Evolutionary conservation across 2,329 filamentous ascomycete genomes (phyloP).

Genomic region (Hymenoscyphus scutula): DNA sequence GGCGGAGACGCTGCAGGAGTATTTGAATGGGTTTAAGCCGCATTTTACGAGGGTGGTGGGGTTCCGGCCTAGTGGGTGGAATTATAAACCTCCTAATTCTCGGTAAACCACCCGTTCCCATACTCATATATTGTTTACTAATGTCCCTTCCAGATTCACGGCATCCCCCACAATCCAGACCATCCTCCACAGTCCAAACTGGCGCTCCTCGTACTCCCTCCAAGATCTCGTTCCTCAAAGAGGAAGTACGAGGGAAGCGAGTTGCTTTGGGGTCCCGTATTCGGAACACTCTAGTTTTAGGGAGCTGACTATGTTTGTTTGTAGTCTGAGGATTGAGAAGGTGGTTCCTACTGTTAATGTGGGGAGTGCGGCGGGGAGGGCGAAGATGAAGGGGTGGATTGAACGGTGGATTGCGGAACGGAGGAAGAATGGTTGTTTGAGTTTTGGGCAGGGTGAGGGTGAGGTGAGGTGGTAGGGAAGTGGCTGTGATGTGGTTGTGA

Average conservation of each 20-base stretch:
- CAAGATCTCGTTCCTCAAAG: slow-evolving; percentile 76
- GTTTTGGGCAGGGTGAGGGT: slow-evolving; percentile 30
- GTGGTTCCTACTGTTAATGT: slow-evolving; percentile 93
- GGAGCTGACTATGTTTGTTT: slow-evolving; percentile 91
- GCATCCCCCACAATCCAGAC: slow-evolving; percentile 62
- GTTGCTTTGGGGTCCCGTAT: slow-evolving; percentile 93
- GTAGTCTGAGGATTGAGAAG: slow-evolving; percentile 80
- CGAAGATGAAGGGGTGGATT: slow-evolving; percentile 63
- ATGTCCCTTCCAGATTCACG: too few species aligned
- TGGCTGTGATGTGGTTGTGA: not conserved
- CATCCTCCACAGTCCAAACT: slow-evolving; percentile 59
- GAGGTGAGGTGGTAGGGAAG: slow-evolving; percentile 30
- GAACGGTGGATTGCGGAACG: slow-evolving; percentile 62
- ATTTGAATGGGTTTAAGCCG: slow-evolving; percentile 74
- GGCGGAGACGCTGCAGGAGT: slow-evolving; percentile 86
- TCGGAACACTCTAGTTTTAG: slow-evolving; percentile 94
- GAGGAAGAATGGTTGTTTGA: slow-evolving; percentile 52
- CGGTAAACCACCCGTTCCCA: too few species aligned
- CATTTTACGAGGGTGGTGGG: slow-evolving; percentile 85
- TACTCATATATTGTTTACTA: too few species aligned
- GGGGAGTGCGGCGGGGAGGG: slow-evolving; percentile 55
- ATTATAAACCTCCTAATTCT: slow-evolving; percentile 71
- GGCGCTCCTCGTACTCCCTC: slow-evolving; percentile 72
- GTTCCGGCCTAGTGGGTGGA: slow-evolving; percentile 93
- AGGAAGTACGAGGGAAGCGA: slow-evolving; percentile 76